Percentiles rank a stretch among this genome's conserved stretches.
Conservation (phyloP, 345 rosid species). For the Melaleuca alternifolia region DNA sequence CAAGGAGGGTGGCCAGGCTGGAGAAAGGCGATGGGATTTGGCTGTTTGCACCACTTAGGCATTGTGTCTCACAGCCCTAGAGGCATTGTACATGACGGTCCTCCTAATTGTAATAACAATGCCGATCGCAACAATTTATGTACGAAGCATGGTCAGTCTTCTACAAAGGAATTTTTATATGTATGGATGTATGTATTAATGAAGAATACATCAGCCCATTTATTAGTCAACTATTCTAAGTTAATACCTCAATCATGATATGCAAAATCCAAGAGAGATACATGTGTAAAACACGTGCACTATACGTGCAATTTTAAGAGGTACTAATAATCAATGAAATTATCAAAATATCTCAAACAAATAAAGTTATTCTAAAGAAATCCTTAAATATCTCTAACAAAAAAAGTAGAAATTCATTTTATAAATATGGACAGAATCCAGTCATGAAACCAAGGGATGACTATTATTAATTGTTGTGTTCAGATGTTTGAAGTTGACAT, state of each 20-base stretch:
- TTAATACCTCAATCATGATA: too few relatives aligned
- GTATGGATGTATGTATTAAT: too few relatives aligned
- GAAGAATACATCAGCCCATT: too few relatives aligned
- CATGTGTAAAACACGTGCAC: too few relatives aligned
- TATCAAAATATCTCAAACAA: too few relatives aligned
- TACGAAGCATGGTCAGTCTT: neutral
- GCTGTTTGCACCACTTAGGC: constrained; percentile 22
- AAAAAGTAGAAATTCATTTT: neutral
- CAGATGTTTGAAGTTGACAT: neutral
- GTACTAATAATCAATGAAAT: too few relatives aligned
- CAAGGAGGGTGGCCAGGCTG: constrained; percentile 22
- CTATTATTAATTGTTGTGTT: neutral
- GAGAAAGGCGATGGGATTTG: constrained; percentile 26
- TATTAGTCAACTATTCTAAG: too few relatives aligned
- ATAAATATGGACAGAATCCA: neutral
- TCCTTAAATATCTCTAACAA: too few relatives aligned
- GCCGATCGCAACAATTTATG: too few relatives aligned
- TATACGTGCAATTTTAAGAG: too few relatives aligned
- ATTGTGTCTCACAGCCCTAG: constrained; percentile 41
- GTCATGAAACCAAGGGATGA: neutral
- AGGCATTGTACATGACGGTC: constrained; percentile 26
- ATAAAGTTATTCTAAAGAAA: too few relatives aligned
- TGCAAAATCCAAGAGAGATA: too few relatives aligned
- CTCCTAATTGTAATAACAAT: constrained; percentile 6
- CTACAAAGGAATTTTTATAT: neutral